A percentile compares a stretch with the other conserved stretches of the same genome.
These are phyloP conservation scores for Pseudonitzschia pungens DNA, from an alignment of 108 stramenopile genomes.

Conservation along the genomic window DNA sequence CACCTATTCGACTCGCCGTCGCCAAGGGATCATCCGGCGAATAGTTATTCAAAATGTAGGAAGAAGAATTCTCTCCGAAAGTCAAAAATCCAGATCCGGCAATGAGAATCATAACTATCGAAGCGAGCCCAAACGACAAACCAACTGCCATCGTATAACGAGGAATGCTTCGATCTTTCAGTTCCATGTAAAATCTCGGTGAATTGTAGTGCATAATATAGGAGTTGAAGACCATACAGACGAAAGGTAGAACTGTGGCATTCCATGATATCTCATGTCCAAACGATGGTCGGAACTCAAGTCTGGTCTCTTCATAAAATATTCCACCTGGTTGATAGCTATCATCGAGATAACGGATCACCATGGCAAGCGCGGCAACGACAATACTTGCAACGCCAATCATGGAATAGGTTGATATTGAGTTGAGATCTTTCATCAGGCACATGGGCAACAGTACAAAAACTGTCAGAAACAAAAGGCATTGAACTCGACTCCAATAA, in stretches of 20 bases:
- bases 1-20: conserved; percentile 66
- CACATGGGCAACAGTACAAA: conserved; percentile 78
- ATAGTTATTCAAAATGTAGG: conserved; percentile 87
- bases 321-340: conserved; percentile 50
- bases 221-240: conserved; percentile 53
- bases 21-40: conserved; percentile 68
- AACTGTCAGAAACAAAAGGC: conserved; percentile 35
- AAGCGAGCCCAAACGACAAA: conserved; percentile 54
- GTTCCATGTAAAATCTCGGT: conserved; percentile 79
- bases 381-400: conserved; percentile 58
- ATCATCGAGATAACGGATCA: conserved; percentile 62
- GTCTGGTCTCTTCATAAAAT: conserved; percentile 37
- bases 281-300: conserved; percentile 54
- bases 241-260: conserved; percentile 37
- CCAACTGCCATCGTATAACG: conserved; percentile 61
- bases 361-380: conserved; percentile 52
- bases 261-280: conserved; percentile 42
- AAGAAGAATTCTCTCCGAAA: conserved; percentile 67
- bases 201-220: conserved; percentile 80
- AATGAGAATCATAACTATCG: conserved; percentile 57
- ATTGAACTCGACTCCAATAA: conserved; percentile 37
- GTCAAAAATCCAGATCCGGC: conserved; percentile 73
- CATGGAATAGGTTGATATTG: conserved; percentile 68
- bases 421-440: conserved; percentile 66
- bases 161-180: conserved; percentile 63